Evolutionary conservation across 1,139 yeast species (phyloP).

Genomic region (Zygoascus meyerae): DNA sequence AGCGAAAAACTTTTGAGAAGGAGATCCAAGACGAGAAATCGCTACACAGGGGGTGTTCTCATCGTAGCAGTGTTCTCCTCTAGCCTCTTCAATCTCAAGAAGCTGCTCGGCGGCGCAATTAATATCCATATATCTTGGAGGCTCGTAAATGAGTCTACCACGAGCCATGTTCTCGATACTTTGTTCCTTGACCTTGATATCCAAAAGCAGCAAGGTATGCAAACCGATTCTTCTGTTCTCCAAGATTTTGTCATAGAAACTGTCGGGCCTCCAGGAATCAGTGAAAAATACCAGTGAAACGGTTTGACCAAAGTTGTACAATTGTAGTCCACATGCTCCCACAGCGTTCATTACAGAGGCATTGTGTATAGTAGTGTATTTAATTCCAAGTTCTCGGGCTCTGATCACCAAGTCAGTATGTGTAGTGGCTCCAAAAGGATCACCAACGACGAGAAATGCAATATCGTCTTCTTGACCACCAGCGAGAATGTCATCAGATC

Average conservation of each 20-base stretch:
- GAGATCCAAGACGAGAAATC: conserved; percentile 84
- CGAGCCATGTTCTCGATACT: conserved; percentile 91
- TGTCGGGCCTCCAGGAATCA: conserved; percentile 93
- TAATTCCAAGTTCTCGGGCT: conserved; percentile 41
- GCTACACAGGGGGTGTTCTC: conserved; percentile 90
- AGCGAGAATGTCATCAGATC: conserved; percentile 72
- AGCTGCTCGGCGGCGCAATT: conserved; percentile 84
- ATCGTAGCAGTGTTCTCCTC: conserved; percentile 64
- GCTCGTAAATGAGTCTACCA: conserved; percentile 88
- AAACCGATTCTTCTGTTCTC: conserved; percentile 87
- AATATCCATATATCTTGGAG: conserved; percentile 94
- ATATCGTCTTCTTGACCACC: conserved; percentile 74
- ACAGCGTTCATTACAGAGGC: conserved; percentile 98
- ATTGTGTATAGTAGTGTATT: conserved; percentile 81
- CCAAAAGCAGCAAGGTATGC: conserved; percentile 82
- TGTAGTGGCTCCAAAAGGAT: conserved; percentile 96
- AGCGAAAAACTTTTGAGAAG: conserved; percentile 74
- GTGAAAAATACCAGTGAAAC: conserved; percentile 94
- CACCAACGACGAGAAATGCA: conserved; percentile 95
- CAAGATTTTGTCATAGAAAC: conserved; percentile 81
- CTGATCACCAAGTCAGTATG: conserved; percentile 64
- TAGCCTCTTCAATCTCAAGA: conserved; percentile 73
- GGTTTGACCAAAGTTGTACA: conserved; percentile 94
- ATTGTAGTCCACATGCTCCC: conserved; percentile 94
- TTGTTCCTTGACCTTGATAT: conserved; percentile 95